Base-by-base conservation (phyloP, 2,329 filamentous ascomycete genomes). In the Scolecobasidium constrictum region DNA sequence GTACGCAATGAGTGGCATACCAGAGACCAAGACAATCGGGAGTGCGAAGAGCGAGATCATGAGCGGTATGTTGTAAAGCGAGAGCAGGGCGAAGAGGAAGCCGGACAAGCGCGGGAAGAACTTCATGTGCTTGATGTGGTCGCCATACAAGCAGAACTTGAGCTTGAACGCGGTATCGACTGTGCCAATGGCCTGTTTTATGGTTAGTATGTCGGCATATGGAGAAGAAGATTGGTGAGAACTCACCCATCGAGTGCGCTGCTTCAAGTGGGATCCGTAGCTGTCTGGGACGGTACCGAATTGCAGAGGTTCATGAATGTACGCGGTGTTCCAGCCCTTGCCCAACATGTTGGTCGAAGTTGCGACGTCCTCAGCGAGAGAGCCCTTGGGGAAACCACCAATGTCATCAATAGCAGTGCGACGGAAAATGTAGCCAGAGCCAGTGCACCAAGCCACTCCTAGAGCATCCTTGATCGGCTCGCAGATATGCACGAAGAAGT, bases 401-500 rank as follows among this genome's bases (percentile, higher is more conserved):
- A 81, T 78, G 16, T 72, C 65, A 15, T 76, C 71, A 3, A 81
- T 61, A 4, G 77, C 77, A 42, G 67, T 58, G n/a, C 76, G 72
- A 3, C 76, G 72, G 20, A 71, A 67, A 4, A 75, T 60, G 49
- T 77, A 81, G 5, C 77, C 77, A 4, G 76, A 79, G 4, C 77
- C 77, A n/a, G 73, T 76, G 50, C 75, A 78, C 69, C 75, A 77
- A n/a, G 75, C 75, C 4, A 75, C 71, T 57, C 61, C 62, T 20
- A 63, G 54, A 1, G 59, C 58, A 46, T 71, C 67, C 46, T 68
- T 67, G 33, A 65, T 63, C 4, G 60, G 59, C 47, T 71, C 68
- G 53, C 62, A 64, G n/a, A 67, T 59, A 53, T 76, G 71, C 7
- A 75, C 71, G 53, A 78, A 78, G 47, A 72, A 70, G 51, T 77